Evolutionary conservation across 176 grass and related monocot species (phyloP), one percentile per base, ranked within the genome.

Genomic region (Dendrocalamus sinicus): DNA sequence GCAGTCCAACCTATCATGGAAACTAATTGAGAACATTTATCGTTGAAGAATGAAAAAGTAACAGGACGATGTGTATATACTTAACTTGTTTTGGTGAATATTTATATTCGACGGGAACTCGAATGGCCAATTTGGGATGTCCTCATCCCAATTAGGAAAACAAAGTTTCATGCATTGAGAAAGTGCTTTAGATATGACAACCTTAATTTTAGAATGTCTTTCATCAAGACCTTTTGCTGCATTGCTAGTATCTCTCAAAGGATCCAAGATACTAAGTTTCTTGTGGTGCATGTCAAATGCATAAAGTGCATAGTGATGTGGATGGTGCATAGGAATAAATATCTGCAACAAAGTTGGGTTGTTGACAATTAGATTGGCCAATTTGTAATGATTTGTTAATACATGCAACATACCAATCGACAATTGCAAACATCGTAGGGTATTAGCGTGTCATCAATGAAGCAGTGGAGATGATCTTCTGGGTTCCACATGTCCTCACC

Each of bases 211-310:
- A 5, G 4, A 4, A 26, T 72, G 12, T 46, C 44, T 23, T 3
- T 48, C 44, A 13, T 2, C 9, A 0, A 48, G 15, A 0, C 24
- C 4, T 1, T 5, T 10, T 2, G 0, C 8, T 61, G 44, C 8
- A 9, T 11, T 61, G 4, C 2, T 3, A 1, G 3, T 23, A 23
- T 61, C 58, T 24, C n/a, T 1, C 2, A 61, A 1, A 1, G 58
- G 70, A 3, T 72, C 70, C 0, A 72, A 10, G 22, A 72, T 46
- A 16, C 22, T 7, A 1, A 72, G 11, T 14, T 26, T 26, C 45
- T 48, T 48, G 4, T 5, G 6, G 7, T 72, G 20, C 70, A 72
- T 48, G 6, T 72, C 44, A 48, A 48, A 74, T 3, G 72, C 72
- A 19, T 74, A 74, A 2, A 52, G 46, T 19, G 13, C 5, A 30